Evolutionary conservation across 2,329 filamentous ascomycete genomes (phyloP).

Genomic region (Trichoderma sp.): DNA sequence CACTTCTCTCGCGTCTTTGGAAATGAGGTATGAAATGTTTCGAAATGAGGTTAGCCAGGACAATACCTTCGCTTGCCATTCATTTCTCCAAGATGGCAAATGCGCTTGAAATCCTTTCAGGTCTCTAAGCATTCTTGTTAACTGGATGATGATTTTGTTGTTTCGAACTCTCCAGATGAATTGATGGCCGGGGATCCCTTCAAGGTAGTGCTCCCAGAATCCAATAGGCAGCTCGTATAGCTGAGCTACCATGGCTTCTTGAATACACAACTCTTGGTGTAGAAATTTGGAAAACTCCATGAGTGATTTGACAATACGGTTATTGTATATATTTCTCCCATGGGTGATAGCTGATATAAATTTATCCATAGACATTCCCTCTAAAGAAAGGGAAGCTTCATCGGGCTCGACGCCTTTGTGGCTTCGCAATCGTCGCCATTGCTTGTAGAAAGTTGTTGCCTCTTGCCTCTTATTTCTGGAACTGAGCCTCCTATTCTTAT

Average conservation of each 20-base stretch:
- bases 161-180: slow-evolving; percentile 13
- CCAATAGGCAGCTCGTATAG: slow-evolving; percentile 25
- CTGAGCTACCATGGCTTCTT: slow-evolving; percentile 30
- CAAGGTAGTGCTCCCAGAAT: slow-evolving; percentile 25
- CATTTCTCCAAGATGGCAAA: not conserved
- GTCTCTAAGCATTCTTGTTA: not conserved
- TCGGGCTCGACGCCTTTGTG: not conserved
- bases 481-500: not conserved
- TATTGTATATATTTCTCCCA: slow-evolving; percentile 1
- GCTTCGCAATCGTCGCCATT: not conserved
- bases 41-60: slow-evolving; percentile 14
- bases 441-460: not conserved
- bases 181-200: not conserved
- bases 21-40: slow-evolving; percentile 24
- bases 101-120: not conserved
- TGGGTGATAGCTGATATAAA: not conserved
- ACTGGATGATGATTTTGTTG: not conserved
- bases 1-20: slow-evolving; percentile 1
- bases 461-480: not conserved
- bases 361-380: not conserved
- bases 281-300: slow-evolving; percentile 24
- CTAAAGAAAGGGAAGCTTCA: not conserved
- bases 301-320: slow-evolving; percentile 25
- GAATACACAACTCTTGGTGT: slow-evolving; percentile 25
- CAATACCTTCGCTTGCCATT: slow-evolving; percentile 26